Evolutionary conservation across 2,329 filamentous ascomycete genomes (phyloP).

Genomic region (Alternaria postmessia): DNA sequence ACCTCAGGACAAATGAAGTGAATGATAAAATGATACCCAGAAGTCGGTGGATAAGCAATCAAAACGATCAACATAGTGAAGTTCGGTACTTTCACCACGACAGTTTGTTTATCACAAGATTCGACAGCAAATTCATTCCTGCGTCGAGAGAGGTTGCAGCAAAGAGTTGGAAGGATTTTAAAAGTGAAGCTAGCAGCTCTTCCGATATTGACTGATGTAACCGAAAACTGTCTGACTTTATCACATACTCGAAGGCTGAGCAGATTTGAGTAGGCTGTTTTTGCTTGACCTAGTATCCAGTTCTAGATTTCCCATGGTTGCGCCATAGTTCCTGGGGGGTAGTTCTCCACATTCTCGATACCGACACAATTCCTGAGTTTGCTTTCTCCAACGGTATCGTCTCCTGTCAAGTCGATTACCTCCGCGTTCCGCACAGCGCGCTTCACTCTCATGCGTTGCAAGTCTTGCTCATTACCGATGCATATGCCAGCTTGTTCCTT

Average conservation of each 20-base stretch:
- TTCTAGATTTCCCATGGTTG: background rate
- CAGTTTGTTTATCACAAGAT: background rate
- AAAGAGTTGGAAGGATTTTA: background rate
- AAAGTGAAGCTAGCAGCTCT: background rate
- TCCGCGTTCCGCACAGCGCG: conserved; percentile 1
- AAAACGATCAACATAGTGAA: background rate
- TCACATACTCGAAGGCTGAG: background rate
- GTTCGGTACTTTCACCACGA: background rate
- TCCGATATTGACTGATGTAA: background rate
- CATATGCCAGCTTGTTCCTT: background rate
- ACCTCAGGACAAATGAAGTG: background rate
- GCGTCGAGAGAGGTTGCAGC: background rate
- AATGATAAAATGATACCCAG: background rate
- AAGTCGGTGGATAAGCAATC: background rate
- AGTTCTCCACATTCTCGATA: background rate
- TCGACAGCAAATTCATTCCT: background rate
- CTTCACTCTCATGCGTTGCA: conserved; percentile 5
- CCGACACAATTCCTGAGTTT: background rate
- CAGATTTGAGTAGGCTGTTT: background rate
- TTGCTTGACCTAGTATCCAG: background rate
- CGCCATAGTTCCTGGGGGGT: background rate
- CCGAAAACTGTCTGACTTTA: background rate
- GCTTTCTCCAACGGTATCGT: background rate
- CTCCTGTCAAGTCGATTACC: conserved; percentile 11
- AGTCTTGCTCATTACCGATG: background rate